Evolutionary conservation across 2,329 filamentous ascomycete species (phyloP), one percentile per base, ranked within the genome.

Genomic region (Tolypocladium amazonense): DNA sequence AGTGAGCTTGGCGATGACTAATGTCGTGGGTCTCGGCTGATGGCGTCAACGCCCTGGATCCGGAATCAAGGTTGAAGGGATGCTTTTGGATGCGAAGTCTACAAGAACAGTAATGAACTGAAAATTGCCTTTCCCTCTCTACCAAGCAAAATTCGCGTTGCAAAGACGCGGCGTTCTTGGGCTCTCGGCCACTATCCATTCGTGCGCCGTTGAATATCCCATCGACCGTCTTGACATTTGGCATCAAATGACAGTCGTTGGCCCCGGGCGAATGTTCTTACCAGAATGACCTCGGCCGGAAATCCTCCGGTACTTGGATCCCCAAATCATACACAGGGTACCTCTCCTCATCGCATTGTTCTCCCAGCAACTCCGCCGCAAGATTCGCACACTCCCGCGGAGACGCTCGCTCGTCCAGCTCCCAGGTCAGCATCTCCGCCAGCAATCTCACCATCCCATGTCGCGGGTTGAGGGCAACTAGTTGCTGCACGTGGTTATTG

Each of bases 221-320:
- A 9, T 15, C 11, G 43, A 6, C 11, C 43, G 5, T 30, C 25
- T 30, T 20, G 45, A 9, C 18, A 33, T 18, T n/a, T 50, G 14
- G 15, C 25, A 11, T 30, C 15, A 14, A 30, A 20, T 9, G 47
- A 50, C 14, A 18, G 6, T 20, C 15, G 9, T 37, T 14, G 8
- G 38, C 47, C 39, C 5, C 23, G 25, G 39, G 54, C 35, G 25
- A 4, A 14, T 4, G 3, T 1, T n/a, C 45, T 63, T 59, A 72
- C 71, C 71, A 73, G 54, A 73, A 73, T 3, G 63, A 60, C 27
- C 70, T 61, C 0, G 65, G 59, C 27, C 59, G 43, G 47, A 71
- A 70, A 1, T 64, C 64, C 8, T 66, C 63, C 0, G 71, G 71
- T 8, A 63, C 38, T 14, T 58, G 41, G 20, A 72, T 62, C 8